Base-by-base conservation (phyloP, 108 stramenopile species). In the Fragilaria radians region DNA sequence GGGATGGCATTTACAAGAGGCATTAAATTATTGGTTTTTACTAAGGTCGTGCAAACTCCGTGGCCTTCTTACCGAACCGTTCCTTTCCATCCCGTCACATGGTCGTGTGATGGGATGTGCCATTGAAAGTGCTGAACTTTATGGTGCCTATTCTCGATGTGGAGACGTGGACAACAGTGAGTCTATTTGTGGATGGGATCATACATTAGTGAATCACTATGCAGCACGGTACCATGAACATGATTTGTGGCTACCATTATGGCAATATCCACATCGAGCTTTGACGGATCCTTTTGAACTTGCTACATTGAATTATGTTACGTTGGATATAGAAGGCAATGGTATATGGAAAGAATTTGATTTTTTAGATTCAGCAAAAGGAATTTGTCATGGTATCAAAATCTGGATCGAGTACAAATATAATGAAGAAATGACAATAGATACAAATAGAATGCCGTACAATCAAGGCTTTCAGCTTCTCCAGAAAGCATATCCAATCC, bases 1-100 rank as follows among this genome's bases (percentile, higher is more conserved):
- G 55, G 86, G 83, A n/a, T 89, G 85, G 85, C 76, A 76, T 52
- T 49, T 88, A 22, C 73, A 82, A 51, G 82, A 82, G 67, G 87
- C 87, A 4, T 49, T 88, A 14, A 86, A 92, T 34, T 89, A 72
- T 63, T 83, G 66, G 58, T 76, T 87, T 69, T 62, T 76, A 2
- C 52, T 86, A 0, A 62, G 74, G 1, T 61, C 72, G 19, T 51
- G 86, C 53, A 79, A 73, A 49, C 32, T 52, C 26, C 65, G 73
- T 25, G 56, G 60, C 4, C 49, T 89, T 0, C 33, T 88, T 1
- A 58, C 70, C 11, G 32, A 34, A n/a, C 27, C 61, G n/a, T 65
- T 73, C 45, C 17, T 68, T 0, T 76, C 72, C 28, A 55, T 86
- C 18, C 91, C 81, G 46, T 32, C 74, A 1, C 47, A 32, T 32